Evolutionary conservation across 192 early-diverging fungal genomes (phyloP), one percentile per base, ranked within the genome.

Genomic region (Coemansia asiatica): DNA sequence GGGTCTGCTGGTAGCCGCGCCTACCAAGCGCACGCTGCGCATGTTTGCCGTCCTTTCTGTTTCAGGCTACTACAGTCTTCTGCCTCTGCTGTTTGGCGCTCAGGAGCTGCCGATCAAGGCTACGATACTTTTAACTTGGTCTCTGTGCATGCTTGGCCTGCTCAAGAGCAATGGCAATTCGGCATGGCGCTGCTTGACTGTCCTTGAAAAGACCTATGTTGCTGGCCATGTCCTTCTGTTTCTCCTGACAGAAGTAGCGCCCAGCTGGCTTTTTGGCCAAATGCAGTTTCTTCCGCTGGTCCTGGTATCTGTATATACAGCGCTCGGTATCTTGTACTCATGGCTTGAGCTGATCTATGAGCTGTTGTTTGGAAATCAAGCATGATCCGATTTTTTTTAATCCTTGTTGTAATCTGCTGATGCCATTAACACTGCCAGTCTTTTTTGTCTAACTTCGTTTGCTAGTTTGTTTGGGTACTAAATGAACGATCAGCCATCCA

Each of bases 261-360:
- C 79, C 0, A 56, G 27, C 33, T 15, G 12, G n/a, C 8, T 44
- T n/a, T 81, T 81, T 69, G 82, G 81, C 0, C 74, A 71, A 28
- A 58, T 92, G 38, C 85, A 85, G 64, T 95, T 97, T 61, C 63
- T 97, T 64, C 92, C 93, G 18, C 79, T 97, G 63, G 88, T 94
- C 84, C 63, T 90, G 48, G 87, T 88, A 0, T 92, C 90, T 1
- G 83, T 92, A 10, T 94, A 95, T 68, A 86, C 85, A 19, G 84
- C 89, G 10, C 55, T 89, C 1, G 95, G 94, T 18, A 81, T 95
- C 9, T 33, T 87, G 25, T 93, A 91, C 72, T 85, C 88, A 36
- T 90, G 89, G 89, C 50, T 81, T 15, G 66, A 76, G 61, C 79
- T 89, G 51, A 72, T 77, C 26, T 26, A 13, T 28, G 76, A 66